Evolutionary conservation across 345 rosid genomes (phyloP).

Genomic region (Geranium brycei): DNA sequence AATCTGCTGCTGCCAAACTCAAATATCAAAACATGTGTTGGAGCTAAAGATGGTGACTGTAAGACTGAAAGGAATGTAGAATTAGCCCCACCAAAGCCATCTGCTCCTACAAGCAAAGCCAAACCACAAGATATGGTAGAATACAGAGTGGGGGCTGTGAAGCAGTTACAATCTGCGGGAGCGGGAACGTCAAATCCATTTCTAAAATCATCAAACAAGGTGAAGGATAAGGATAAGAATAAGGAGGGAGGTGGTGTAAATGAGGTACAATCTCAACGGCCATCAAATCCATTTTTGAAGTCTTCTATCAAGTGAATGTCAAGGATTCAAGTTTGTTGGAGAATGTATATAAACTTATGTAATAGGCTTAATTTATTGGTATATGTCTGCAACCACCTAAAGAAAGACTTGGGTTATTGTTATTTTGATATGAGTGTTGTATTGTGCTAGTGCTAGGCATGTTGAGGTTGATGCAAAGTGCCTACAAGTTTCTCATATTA

Average conservation of each 20-base stretch:
- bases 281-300: slow-evolving; percentile 34
- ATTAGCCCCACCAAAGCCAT: background rate
- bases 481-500: too few species aligned
- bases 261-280: slow-evolving; percentile 5
- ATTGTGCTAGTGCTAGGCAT: too few species aligned
- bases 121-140: background rate
- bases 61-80: slow-evolving; percentile 12
- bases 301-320: slow-evolving; percentile 21
- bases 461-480: too few species aligned
- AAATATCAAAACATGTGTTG: slow-evolving; percentile 6
- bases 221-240: slow-evolving; percentile 6
- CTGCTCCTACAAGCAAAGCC: background rate
- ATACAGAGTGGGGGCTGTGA: slow-evolving; percentile 2
- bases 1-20: slow-evolving; percentile 11
- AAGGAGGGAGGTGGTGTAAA: slow-evolving; percentile 3
- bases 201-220: slow-evolving; percentile 15
- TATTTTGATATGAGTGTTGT: too few species aligned
- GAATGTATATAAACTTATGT: too few species aligned
- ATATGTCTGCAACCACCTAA: too few species aligned
- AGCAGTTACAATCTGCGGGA: slow-evolving; percentile 12
- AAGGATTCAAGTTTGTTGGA: too few species aligned
- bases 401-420: too few species aligned
- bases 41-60: slow-evolving; percentile 14
- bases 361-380: too few species aligned
- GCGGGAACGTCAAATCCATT: slow-evolving; percentile 33